phyloP scores from a whole-genome alignment of 352 stramenopile genomes.

The Thraustotheca clavata region DNA sequence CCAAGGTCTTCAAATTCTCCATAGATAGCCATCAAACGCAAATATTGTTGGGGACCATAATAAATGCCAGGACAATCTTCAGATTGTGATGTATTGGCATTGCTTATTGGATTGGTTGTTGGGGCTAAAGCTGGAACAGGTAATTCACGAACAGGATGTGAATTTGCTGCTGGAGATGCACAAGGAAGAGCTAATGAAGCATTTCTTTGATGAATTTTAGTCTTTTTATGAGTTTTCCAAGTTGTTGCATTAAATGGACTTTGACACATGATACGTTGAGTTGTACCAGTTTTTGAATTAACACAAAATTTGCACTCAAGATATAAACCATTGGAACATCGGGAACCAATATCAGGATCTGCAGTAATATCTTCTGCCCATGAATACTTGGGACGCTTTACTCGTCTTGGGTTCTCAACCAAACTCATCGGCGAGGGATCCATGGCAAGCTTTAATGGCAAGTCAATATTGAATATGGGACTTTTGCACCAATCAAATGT shows the following conservation, averaged over 20 bases:
- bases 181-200: not conserved
- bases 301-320: slow-evolving; percentile 1
- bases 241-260: not conserved
- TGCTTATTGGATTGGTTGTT: not conserved
- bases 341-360: not conserved
- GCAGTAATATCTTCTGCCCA: not conserved
- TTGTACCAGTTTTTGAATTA: not conserved
- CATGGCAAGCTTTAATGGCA: too few species aligned
- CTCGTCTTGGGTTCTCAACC: too few species aligned
- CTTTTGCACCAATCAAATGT: too few species aligned
- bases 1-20: not conserved
- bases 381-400: not conserved
- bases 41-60: not conserved
- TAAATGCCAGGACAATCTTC: not conserved
- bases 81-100: not conserved
- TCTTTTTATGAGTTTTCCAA: slow-evolving; percentile 5
- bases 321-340: not conserved
- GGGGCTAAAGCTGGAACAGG: not conserved
- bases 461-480: too few species aligned
- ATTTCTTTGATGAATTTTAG: not conserved
- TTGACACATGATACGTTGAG: not conserved
- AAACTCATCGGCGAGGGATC: too few species aligned
- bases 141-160: too few species aligned
- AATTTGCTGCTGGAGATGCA: too few species aligned
- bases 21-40: not conserved